Evolutionary conservation across 2,329 filamentous ascomycete species (phyloP).

Genomic region (Monosporascus sp.): DNA sequence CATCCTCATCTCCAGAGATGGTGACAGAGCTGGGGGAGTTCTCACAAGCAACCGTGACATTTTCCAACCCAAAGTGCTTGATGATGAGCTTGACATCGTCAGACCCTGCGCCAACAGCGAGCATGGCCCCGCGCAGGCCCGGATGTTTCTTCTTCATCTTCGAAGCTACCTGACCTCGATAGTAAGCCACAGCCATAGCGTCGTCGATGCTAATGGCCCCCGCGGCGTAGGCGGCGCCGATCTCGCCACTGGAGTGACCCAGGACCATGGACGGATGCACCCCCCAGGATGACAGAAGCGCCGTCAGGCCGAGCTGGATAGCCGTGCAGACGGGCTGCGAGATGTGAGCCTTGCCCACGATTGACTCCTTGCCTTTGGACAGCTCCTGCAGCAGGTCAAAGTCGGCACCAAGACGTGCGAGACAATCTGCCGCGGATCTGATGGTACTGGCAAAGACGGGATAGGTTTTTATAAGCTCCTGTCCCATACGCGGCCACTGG

Average conservation of each 20-base stretch:
- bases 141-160: neutral
- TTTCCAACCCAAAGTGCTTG: neutral
- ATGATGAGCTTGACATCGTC: neutral
- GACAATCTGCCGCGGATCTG: neutral
- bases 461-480: conserved; percentile 17
- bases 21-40: conserved; percentile 49
- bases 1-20: conserved; percentile 41
- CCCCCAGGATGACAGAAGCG: neutral
- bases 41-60: conserved; percentile 36
- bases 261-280: neutral
- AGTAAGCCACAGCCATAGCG: neutral
- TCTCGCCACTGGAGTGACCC: conserved; percentile 1
- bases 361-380: neutral
- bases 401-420: neutral
- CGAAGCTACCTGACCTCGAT: neutral
- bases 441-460: conserved; percentile 13
- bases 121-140: neutral
- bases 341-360: neutral
- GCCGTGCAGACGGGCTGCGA: neutral
- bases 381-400: neutral
- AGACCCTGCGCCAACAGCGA: neutral
- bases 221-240: neutral
- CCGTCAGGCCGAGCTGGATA: neutral
- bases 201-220: neutral
- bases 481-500: conserved; percentile 28